These are phyloP conservation scores for Colletotrichum cordylinicola DNA, from an alignment of 2,329 filamentous ascomycete genomes.

Conservation along the genomic window DNA sequence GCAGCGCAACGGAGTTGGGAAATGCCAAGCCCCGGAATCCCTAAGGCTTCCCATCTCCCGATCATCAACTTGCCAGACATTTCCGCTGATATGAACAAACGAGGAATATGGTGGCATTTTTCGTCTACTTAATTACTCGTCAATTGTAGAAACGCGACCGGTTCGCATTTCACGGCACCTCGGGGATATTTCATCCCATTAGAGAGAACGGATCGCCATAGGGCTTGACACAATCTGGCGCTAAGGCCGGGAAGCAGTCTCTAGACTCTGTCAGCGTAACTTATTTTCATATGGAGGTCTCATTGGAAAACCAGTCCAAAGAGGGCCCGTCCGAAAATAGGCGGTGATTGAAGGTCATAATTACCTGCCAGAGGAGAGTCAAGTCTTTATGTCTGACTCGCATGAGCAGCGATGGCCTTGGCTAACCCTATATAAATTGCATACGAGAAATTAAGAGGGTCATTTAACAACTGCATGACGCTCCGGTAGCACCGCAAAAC, in stretches of 20 bases:
- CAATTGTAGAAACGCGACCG: not conserved
- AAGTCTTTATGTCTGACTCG: not conserved
- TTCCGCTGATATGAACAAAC: not conserved
- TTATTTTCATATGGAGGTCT: not conserved
- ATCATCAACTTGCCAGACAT: not conserved
- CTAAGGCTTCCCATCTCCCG: rapidly evolving
- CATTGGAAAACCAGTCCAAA: rapidly evolving
- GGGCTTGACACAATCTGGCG: not conserved
- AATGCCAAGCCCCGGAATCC: not conserved
- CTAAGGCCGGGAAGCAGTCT: not conserved
- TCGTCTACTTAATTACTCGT: not conserved
- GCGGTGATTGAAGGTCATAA: not conserved
- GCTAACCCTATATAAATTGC: slow-evolving; percentile 7
- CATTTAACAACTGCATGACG: not conserved
- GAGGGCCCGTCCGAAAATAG: not conserved
- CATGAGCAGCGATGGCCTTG: not conserved
- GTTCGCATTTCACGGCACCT: not conserved
- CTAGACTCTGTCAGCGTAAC: not conserved
- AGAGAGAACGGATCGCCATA: not conserved
- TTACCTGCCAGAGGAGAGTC: not conserved
- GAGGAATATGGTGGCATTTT: rapidly evolving
- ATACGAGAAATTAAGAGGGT: not conserved
- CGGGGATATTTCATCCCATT: not conserved
- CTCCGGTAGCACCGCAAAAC: not conserved
- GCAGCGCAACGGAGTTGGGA: not conserved